Evolutionary conservation across 2,329 filamentous ascomycete species (phyloP).

Genomic region (Ciborinia camelliae): DNA sequence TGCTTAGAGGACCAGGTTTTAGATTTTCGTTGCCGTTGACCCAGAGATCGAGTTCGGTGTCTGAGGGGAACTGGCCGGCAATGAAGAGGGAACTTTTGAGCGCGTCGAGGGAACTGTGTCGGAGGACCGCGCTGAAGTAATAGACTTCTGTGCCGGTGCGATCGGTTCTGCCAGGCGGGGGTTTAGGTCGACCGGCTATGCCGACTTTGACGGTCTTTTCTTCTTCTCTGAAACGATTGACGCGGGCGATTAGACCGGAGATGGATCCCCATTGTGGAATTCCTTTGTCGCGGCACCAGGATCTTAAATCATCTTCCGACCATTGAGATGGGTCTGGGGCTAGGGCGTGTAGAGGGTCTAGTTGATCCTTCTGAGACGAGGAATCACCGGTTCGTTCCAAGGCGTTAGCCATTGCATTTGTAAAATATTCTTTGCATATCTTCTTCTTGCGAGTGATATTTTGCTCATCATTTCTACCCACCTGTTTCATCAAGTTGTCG

Average conservation of each 20-base stretch:
- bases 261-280: slow-evolving; percentile 15
- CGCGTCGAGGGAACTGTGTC: slow-evolving; percentile 15
- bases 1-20: background rate
- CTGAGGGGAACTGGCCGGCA: slow-evolving; percentile 20
- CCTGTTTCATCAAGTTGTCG: background rate
- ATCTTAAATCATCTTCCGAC: slow-evolving; percentile 14
- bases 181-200: background rate
- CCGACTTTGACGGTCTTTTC: background rate
- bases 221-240: slow-evolving; percentile 13
- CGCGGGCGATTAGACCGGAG: background rate
- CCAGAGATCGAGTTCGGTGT: slow-evolving; percentile 20
- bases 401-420: too few species aligned
- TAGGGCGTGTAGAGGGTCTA: background rate
- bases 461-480: background rate
- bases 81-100: slow-evolving; percentile 22
- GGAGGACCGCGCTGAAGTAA: slow-evolving; percentile 16
- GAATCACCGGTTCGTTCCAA: too few species aligned
- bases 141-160: slow-evolving; percentile 21
- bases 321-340: slow-evolving; percentile 13
- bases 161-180: slow-evolving; percentile 2
- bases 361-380: background rate
- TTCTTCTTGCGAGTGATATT: background rate
- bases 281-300: slow-evolving; percentile 10
- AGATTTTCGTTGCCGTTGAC: slow-evolving; percentile 15
- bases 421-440: background rate